Conservation (phyloP, 305 asterid species). For the Ilex paraguariensis region DNA sequence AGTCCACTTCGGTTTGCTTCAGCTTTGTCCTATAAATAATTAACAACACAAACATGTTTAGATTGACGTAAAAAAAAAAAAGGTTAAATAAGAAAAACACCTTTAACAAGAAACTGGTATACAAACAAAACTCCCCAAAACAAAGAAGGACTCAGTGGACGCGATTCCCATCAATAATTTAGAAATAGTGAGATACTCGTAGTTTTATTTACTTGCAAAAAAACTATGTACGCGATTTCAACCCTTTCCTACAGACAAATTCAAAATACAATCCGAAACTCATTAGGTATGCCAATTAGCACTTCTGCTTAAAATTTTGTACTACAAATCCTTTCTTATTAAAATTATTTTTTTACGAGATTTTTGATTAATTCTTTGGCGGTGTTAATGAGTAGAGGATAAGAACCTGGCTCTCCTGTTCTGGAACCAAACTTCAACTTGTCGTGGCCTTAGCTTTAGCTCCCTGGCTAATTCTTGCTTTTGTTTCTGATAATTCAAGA, state of each 20-base stretch:
- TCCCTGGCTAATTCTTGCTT: slow-evolving; percentile 87
- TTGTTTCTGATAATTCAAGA: slow-evolving; percentile 55
- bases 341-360: neutral
- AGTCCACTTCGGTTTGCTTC: slow-evolving; percentile 86
- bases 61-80: neutral
- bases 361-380: neutral
- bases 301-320: too few species aligned
- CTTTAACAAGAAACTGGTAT: neutral
- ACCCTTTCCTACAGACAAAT: too few species aligned
- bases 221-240: too few species aligned
- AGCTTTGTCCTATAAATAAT: slow-evolving; percentile 57
- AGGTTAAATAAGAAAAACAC: neutral
- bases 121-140: neutral
- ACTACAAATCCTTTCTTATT: neutral
- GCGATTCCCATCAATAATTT: too few species aligned
- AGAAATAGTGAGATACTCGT: too few species aligned
- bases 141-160: too few species aligned
- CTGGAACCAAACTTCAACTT: slow-evolving; percentile 98
- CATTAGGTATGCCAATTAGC: too few species aligned
- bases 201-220: too few species aligned
- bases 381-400: neutral
- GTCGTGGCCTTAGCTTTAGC: slow-evolving; percentile 79
- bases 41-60: neutral
- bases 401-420: slow-evolving; percentile 86
- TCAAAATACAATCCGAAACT: too few species aligned